Conservation (phyloP, 164 flowering plant species). For the Paratinospora sagittata region DNA sequence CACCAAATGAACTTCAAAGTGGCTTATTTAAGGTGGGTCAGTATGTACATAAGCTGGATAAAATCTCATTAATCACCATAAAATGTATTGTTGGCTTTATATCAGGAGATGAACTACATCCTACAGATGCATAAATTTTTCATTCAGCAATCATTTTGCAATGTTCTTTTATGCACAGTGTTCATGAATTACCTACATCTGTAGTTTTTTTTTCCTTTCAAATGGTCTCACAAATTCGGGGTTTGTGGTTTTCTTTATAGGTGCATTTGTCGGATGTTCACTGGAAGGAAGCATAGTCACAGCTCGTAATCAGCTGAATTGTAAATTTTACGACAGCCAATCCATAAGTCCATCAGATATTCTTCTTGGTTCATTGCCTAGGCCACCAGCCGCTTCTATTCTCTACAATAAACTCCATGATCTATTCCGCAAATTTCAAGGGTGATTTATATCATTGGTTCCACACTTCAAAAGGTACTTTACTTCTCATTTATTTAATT, state of each 20-base stretch:
- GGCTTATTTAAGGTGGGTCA: no score
- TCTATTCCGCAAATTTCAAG: constrained; percentile 46
- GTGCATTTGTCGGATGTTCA: constrained; percentile 94
- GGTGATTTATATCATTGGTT: neutral
- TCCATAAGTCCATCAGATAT: constrained; percentile 70
- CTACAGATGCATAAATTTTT: no score
- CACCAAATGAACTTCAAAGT: no score
- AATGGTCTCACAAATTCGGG: neutral
- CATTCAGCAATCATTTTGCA: neutral
- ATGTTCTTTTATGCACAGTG: neutral
- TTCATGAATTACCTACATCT: neutral
- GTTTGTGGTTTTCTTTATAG: constrained; percentile 28
- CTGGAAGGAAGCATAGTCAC: constrained; percentile 81
- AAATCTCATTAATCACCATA: neutral
- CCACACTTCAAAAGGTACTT: neutral
- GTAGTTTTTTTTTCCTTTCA: neutral
- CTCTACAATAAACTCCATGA: constrained; percentile 65
- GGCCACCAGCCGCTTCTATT: constrained; percentile 79
- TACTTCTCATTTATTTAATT: neutral
- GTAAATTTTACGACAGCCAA: constrained; percentile 76
- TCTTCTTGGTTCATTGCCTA: constrained; percentile 81
- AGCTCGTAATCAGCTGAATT: constrained; percentile 64
- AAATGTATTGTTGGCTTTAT: no score
- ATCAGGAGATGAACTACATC: no score
- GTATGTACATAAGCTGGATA: neutral